Base-by-base conservation (phyloP, 257 asterid species). In the Nicotiana noctiflora region DNA sequence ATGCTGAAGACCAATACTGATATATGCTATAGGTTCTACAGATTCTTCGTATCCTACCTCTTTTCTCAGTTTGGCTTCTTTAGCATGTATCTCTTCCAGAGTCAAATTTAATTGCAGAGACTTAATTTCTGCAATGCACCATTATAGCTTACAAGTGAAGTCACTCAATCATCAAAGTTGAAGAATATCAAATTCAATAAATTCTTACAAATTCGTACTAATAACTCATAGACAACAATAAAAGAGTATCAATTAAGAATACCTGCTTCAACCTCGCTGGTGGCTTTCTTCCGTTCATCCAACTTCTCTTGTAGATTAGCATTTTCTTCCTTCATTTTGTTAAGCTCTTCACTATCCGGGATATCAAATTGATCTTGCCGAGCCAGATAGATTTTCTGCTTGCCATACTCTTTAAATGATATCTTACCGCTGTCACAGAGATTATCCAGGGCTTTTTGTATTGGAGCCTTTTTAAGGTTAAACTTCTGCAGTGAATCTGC, bases 321-420 rank as follows among this genome's bases (percentile, higher is more conserved):
- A 80, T 92, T 95, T 64, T 88, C 90, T 84, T 91, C 92, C 82
- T 95, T 94, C 97, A 95, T 95, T 79, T 82, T 90, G 82, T 82
- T 90, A 80, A 95, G 97, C 90, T 95, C 97, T 67, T 96, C 97
- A 46, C 7, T 86, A 80, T 96, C 92, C 14, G 97, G 98, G 88
- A 96, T 96, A 57, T 91, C 89, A 70, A 94, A 96, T 89, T 96
- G 99, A 86, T 96, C 99, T 87, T 96, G 98, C 85, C 91, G 86
- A 62, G 98, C 99, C 81, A 96, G 76, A 84, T 92, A 96, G 77
- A 96, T 89, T 83, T 96, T 96, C 94, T 94, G 98, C 89, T 96
- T 96, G 18, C 99, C 99, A 76, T 93, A 96, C 86, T 96, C 99
- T 81, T 92, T 94, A 72, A 92, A 90, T 4, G 91, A 87, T 75